Evolutionary conservation across 352 stramenopile genomes (phyloP).

Genomic region (Elongisporangium senticosum): DNA sequence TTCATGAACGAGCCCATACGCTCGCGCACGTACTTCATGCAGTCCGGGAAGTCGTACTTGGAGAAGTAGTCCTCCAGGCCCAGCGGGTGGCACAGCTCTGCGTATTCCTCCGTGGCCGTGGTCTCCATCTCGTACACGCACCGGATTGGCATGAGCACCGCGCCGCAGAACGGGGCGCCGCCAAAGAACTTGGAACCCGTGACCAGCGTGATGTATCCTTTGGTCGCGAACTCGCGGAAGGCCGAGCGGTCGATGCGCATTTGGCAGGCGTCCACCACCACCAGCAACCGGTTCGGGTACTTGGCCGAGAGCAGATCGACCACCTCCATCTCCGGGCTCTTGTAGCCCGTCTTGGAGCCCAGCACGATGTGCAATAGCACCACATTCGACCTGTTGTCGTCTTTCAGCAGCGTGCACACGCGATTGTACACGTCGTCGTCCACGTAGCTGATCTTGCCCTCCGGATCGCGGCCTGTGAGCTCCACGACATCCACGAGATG

Average conservation of each 20-base stretch:
- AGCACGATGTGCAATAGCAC: conserved; percentile 83
- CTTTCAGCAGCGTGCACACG: conserved; percentile 40
- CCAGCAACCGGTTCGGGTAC: conserved; percentile 67
- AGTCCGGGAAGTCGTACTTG: conserved; percentile 60
- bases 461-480: conserved; percentile 45
- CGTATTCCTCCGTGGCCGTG: conserved; percentile 42
- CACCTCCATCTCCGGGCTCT: conserved; percentile 61
- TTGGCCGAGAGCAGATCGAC: conserved; percentile 42
- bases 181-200: conserved; percentile 88
- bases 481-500: conserved; percentile 63
- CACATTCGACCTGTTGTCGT: conserved; percentile 39
- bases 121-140: conserved; percentile 80
- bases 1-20: conserved; percentile 62
- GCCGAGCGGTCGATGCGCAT: conserved; percentile 64
- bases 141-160: conserved; percentile 71
- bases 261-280: conserved; percentile 86
- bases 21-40: conserved; percentile 58
- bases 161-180: conserved; percentile 81
- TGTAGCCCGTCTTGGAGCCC: conserved; percentile 83
- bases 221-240: conserved; percentile 56
- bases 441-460: conserved; percentile 43
- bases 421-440: conserved; percentile 36
- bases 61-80: conserved; percentile 85
- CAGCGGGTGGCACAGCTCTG: conserved; percentile 55
- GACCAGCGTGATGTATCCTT: conserved; percentile 69